Base-by-base conservation (phyloP, 2,329 filamentous ascomycete species). In the Penicillium carneum region DNA sequence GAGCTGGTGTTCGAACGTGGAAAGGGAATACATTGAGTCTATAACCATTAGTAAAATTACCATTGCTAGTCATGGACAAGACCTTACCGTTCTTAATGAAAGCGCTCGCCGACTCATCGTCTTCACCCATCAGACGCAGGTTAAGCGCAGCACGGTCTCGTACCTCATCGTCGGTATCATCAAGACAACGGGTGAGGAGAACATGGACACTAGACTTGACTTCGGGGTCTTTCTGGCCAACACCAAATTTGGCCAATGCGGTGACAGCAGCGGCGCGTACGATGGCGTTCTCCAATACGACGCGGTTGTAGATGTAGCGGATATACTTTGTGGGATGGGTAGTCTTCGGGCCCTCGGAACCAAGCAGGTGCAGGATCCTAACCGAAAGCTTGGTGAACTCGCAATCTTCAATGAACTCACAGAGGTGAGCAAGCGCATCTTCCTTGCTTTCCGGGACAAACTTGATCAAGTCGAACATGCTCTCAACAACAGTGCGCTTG, bases 401-500 rank as follows among this genome's bases (percentile, higher is more conserved):
- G 82, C 95, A 99, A 77, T 99, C 95, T 80, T 99, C 95, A 67
- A 99, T 99, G 76, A 99, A 99, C 77, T 99, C 95, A 82, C 95
- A 98, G 23, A 99, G 87, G 74, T 98, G 95, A 14, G 94, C 92
- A 50, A 99, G 87, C 18, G 95, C 82, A 68, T 90, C 88, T 76
- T 90, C 87, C 73, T 88, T 88, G 72, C 86, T 88, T 62, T 97
- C 95, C 1, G 95, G 95, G 3, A 99, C 94, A 73, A 99, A 99
- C 79, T 98, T 97, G 83, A 99, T 98, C 58, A 99, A 83, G 73
- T 99, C 95, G 74, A 99, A 98, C 89, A 99, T 98, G 84, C 93
- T 97, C 83, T 99, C 95, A 20, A 99, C 94, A 11, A 99, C 94
- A 54, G 92, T 90, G 59, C 92, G 90, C 87, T 99, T 99, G 82